These are phyloP conservation scores for Solanum virginianum DNA, from an alignment of 257 asterid species.

Conservation along the genomic window DNA sequence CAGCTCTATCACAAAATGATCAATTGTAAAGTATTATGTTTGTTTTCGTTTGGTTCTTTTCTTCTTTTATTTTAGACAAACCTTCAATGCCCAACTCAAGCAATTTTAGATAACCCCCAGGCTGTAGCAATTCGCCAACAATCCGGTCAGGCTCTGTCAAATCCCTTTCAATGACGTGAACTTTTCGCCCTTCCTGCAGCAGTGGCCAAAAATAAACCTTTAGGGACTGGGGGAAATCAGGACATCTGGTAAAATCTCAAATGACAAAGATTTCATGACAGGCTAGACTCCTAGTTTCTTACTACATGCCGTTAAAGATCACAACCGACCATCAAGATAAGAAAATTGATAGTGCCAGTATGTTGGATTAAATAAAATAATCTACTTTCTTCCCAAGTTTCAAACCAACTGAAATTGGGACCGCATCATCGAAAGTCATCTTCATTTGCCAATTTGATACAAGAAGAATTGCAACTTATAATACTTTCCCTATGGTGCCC, in stretches of 20 bases:
- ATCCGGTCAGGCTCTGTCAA: slow-evolving; percentile 22
- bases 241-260: background rate
- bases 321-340: background rate
- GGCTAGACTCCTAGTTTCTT: background rate
- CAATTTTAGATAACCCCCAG: slow-evolving; percentile 23
- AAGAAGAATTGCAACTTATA: background rate
- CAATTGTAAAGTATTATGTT: background rate
- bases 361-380: background rate
- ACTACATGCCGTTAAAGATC: background rate
- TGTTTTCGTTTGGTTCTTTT: background rate
- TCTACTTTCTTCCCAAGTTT: background rate
- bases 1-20: background rate
- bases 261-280: background rate
- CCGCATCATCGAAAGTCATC: background rate
- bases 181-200: slow-evolving; percentile 19
- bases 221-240: background rate
- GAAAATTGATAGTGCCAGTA: background rate
- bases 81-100: slow-evolving; percentile 25
- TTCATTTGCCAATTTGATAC: background rate
- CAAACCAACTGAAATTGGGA: background rate
- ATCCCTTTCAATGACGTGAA: slow-evolving; percentile 14
- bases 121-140: slow-evolving; percentile 25
- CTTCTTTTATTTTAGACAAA: background rate
- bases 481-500: background rate
- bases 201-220: background rate